Evolutionary conservation across 495 filamentous ascomycete species (phyloP).

Genomic region (Podospora conica): DNA sequence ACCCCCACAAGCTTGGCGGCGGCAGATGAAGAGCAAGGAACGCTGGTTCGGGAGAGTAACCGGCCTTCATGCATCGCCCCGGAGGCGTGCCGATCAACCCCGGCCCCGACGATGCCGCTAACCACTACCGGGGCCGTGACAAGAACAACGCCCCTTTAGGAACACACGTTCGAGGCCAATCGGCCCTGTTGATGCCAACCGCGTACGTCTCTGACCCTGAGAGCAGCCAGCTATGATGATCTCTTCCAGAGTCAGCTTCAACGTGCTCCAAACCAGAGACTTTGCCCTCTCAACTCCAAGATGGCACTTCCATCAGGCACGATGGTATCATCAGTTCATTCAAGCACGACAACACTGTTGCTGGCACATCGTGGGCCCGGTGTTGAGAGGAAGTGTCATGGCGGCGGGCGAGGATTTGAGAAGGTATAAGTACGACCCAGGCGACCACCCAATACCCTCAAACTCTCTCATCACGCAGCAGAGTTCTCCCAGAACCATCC

Average conservation of each 20-base stretch:
- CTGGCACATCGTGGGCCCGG: background rate
- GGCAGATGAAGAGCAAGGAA: background rate
- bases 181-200: constrained; percentile 8
- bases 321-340: constrained; percentile 19
- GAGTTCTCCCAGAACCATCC: constrained; percentile 7
- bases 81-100: background rate
- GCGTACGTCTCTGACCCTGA: background rate
- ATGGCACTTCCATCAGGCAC: background rate
- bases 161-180: constrained; percentile 5
- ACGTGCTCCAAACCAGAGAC: background rate
- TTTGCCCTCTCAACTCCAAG: background rate
- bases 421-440: constrained; percentile 13
- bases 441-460: constrained; percentile 8
- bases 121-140: background rate
- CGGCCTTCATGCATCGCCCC: background rate
- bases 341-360: constrained; percentile 14
- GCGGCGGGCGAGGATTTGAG: background rate
- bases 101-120: background rate
- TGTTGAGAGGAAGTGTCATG: background rate
- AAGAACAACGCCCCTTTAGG: background rate
- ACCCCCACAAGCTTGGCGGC: background rate
- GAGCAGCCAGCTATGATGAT: background rate
- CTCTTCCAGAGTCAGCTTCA: background rate
- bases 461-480: constrained; percentile 9
- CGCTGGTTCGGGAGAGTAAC: background rate